These are phyloP conservation scores for Endoconidiophora laricicola DNA, from an alignment of 2,329 filamentous ascomycete species.

Conservation along the genomic window DNA sequence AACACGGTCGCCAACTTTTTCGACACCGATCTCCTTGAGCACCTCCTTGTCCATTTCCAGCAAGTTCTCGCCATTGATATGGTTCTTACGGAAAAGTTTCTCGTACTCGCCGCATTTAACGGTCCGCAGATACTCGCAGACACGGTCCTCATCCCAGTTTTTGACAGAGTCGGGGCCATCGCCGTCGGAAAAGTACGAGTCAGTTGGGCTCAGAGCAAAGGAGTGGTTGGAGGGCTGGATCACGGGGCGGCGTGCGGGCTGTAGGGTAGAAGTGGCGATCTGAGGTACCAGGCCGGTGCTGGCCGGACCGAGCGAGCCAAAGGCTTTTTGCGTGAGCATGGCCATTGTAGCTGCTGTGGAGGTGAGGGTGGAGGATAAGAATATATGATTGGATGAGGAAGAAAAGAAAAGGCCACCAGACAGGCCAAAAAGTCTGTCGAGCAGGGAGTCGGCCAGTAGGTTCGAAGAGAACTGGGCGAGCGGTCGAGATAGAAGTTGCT, in stretches of 20 bases:
- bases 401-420: neutral
- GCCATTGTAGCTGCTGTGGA: conserved; percentile 37
- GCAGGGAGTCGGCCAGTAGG: neutral
- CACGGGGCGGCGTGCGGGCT: conserved; percentile 26
- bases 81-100: conserved; percentile 72
- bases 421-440: neutral
- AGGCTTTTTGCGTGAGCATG: conserved; percentile 61
- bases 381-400: neutral
- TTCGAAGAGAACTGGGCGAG: neutral
- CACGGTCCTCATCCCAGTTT: conserved; percentile 82
- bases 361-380: neutral
- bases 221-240: conserved; percentile 4
- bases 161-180: conserved; percentile 60
- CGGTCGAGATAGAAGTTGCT: neutral
- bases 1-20: conserved; percentile 92
- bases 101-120: conserved; percentile 94
- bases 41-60: conserved; percentile 95
- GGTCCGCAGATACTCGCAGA: conserved; percentile 76
- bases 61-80: conserved; percentile 94
- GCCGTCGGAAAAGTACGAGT: conserved; percentile 50
- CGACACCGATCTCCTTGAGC: conserved; percentile 93
- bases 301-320: conserved; percentile 43
- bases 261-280: conserved; percentile 30
- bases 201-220: conserved; percentile 10
- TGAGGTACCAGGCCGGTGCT: conserved; percentile 30